phyloP scores from a whole-genome alignment of 345 rosid genomes.

The Rhizophora apiculata region DNA sequence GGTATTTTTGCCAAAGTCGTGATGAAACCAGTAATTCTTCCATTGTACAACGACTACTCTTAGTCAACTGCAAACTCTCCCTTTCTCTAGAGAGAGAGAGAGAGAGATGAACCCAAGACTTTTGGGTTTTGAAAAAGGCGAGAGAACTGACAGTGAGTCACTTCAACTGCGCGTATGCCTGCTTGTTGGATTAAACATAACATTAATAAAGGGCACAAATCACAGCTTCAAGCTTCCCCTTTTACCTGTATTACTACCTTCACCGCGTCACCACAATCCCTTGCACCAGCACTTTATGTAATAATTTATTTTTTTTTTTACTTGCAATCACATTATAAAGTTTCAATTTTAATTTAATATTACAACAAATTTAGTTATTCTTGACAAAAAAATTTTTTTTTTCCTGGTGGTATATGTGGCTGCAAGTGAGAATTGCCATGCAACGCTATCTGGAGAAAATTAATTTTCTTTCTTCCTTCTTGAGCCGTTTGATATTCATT shows the following conservation, averaged over 20 bases:
- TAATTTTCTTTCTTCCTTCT: too few species aligned
- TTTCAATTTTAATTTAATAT: too few species aligned
- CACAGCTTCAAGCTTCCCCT: slow-evolving; percentile 16
- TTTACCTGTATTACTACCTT: slow-evolving; percentile 9
- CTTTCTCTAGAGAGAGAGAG: neutral
- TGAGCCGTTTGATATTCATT: too few species aligned
- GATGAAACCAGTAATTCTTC: slow-evolving; percentile 1
- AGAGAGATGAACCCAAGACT: slow-evolving; percentile 11
- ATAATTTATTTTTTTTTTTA: too few species aligned
- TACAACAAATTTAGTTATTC: too few species aligned
- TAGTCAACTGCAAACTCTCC: too few species aligned
- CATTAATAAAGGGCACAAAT: slow-evolving; percentile 1
- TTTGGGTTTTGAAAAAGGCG: slow-evolving; percentile 17
- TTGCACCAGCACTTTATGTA: neutral
- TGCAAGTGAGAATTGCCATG: too few species aligned
- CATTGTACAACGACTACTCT: too few species aligned
- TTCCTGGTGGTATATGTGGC: too few species aligned
- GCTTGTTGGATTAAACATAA: neutral
- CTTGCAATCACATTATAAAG: too few species aligned
- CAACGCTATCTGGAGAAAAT: too few species aligned
- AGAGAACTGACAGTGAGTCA: slow-evolving; percentile 57
- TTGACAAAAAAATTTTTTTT: too few species aligned
- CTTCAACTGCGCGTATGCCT: slow-evolving; percentile 26
- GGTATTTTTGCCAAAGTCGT: neutral
- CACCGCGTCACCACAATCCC: slow-evolving; percentile 7